Percentiles rank a stretch among this genome's conserved stretches.
Evolutionary conservation across 352 stramenopile genomes (phyloP).

Genomic region (Globisporangium rhizosaccharum): DNA sequence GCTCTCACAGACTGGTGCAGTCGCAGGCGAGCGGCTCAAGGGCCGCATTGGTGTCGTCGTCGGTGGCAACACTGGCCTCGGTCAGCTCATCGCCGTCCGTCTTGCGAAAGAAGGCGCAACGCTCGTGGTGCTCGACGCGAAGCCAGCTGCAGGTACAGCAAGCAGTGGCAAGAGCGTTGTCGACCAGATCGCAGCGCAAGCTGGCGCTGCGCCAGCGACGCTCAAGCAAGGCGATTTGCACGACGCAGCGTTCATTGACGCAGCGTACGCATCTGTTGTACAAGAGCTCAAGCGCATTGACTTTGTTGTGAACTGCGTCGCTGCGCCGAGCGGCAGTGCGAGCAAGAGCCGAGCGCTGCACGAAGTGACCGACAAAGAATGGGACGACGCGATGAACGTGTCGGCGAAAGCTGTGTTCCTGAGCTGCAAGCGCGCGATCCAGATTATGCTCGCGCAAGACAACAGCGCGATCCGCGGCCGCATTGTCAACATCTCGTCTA

Average conservation of each 20-base stretch:
- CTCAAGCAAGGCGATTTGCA: conserved; percentile 47
- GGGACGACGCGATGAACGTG: conserved; percentile 56
- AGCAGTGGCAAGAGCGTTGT: conserved; percentile 26
- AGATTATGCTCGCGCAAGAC: conserved; percentile 60
- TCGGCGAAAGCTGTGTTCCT: conserved; percentile 62
- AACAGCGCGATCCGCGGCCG: conserved; percentile 44
- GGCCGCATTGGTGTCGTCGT: conserved; percentile 57
- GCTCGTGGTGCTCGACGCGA: conserved; percentile 41
- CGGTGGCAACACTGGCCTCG: conserved; percentile 52
- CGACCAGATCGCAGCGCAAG: conserved; percentile 29
- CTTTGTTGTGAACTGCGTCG: conserved; percentile 72
- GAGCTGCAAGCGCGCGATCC: conserved; percentile 59
- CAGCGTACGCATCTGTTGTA: conserved; percentile 30
- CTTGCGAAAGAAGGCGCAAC: conserved; percentile 60
- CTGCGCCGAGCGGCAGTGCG: conserved; percentile 19
- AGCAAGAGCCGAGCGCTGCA: conserved; percentile 31
- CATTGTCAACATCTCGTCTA: conserved; percentile 62
- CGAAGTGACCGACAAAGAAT: conserved; percentile 36
- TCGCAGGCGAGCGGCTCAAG: conserved; percentile 45
- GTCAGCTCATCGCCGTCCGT: conserved; percentile 52
- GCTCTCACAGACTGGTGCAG: conserved; percentile 39
- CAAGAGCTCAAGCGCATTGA: conserved; percentile 53
- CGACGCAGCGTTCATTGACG: conserved; percentile 44
- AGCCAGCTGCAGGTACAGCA: conserved; percentile 12
- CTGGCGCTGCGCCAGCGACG: conserved; percentile 17